Percentiles rank a stretch among this genome's conserved stretches.
Evolutionary conservation across 306 rosid species (phyloP).

Genomic region (Casuarina glauca): DNA sequence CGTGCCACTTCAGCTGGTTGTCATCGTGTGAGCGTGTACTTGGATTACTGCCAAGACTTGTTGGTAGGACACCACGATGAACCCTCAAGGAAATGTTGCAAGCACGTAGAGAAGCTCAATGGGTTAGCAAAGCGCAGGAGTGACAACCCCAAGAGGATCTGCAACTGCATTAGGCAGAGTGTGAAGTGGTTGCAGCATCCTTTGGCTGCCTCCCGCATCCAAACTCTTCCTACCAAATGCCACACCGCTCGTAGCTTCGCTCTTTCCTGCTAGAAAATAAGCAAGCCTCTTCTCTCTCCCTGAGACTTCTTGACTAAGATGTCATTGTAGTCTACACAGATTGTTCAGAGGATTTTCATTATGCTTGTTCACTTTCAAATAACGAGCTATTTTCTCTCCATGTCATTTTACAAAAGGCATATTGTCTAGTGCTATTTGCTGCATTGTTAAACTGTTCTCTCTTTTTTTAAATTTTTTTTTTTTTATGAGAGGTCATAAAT

Average conservation of each 20-base stretch:
- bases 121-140: conserved; percentile 21
- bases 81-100: conserved; percentile 30
- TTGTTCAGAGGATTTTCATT: no score
- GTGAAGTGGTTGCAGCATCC: conserved; percentile 28
- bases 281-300: no score
- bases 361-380: no score
- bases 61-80: background rate
- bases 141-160: conserved; percentile 22
- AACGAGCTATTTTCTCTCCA: no score
- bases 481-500: no score
- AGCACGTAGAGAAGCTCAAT: conserved; percentile 24
- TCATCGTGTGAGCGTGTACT: conserved; percentile 27
- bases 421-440: no score
- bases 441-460: no score
- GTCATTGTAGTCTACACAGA: no score
- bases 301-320: no score
- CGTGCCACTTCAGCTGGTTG: conserved; percentile 1
- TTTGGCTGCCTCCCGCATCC: conserved; percentile 9
- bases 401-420: no score
- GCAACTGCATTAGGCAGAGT: conserved; percentile 37
- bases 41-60: conserved; percentile 31
- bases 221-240: conserved; percentile 31
- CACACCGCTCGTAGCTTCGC: background rate
- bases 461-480: no score
- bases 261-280: no score